Evolutionary conservation across 2,329 filamentous ascomycete species (phyloP).

Genomic region (Colletotrichum sp.): DNA sequence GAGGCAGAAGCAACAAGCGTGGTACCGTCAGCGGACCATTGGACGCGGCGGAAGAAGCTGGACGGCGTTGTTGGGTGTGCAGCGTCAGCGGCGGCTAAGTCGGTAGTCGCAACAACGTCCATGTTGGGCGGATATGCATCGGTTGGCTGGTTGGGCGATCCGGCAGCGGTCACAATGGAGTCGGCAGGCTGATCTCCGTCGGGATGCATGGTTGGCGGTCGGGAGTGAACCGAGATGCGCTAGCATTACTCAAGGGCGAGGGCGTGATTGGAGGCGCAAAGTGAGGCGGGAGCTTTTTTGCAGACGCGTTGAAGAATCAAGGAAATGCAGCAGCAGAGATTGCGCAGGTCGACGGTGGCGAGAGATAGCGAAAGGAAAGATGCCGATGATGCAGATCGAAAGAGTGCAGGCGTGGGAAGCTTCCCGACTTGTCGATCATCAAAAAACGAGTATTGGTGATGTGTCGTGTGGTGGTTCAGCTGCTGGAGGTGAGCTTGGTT

Average conservation of each 20-base stretch:
- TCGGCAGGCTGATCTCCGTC: neutral
- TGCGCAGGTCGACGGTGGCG: neutral
- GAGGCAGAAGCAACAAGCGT: slow-evolving; percentile 60
- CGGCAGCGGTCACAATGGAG: neutral
- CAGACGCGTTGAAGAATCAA: neutral
- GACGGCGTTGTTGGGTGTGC: neutral
- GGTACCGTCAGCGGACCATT: slow-evolving; percentile 64
- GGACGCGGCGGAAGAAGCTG: slow-evolving; percentile 40
- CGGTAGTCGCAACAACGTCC: slow-evolving; percentile 11
- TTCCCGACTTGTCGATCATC: neutral
- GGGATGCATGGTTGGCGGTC: neutral
- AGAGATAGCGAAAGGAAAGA: neutral
- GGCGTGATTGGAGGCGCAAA: slow-evolving; percentile 1
- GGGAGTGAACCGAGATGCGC: neutral
- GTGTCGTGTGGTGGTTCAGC: neutral
- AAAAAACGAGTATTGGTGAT: neutral
- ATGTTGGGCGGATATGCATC: neutral
- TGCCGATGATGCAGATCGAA: neutral
- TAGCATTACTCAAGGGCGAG: slow-evolving; percentile 5
- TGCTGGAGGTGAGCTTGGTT: neutral
- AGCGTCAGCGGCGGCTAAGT: neutral
- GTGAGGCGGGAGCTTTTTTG: neutral
- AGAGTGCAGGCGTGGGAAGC: neutral
- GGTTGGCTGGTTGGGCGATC: neutral
- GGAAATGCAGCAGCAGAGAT: neutral